Conservation (phyloP, 805 yeast genomes). For the Candida caryicola region DNA sequence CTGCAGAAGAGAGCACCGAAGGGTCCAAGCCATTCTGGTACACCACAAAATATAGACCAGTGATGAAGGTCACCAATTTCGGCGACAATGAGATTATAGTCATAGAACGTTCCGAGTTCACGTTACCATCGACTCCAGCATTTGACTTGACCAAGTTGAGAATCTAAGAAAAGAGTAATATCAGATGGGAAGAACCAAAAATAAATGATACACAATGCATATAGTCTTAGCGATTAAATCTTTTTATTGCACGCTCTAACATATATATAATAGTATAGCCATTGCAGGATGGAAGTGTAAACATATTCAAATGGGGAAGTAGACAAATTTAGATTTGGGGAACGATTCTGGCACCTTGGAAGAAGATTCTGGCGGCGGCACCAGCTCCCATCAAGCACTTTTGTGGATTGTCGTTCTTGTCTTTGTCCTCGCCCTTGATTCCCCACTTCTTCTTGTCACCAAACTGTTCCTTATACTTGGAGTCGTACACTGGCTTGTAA, state of each 20-base stretch:
- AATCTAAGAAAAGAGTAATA: constrained; percentile 26
- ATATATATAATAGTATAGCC: too few relatives aligned
- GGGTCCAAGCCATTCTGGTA: constrained; percentile 59
- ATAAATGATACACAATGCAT: not conserved
- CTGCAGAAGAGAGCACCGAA: constrained; percentile 31
- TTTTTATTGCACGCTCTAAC: not conserved
- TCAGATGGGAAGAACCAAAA: not conserved
- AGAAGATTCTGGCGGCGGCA: constrained; percentile 66
- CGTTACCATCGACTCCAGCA: constrained; percentile 58
- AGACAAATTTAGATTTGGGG: constrained; percentile 26
- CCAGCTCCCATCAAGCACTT: constrained; percentile 62
- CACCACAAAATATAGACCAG: constrained; percentile 70
- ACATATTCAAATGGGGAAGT: not conserved
- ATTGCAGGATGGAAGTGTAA: not conserved
- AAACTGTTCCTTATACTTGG: constrained; percentile 48
- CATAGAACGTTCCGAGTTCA: constrained; percentile 70
- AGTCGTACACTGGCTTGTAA: constrained; percentile 47
- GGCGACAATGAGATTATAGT: constrained; percentile 59
- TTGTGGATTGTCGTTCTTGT: constrained; percentile 40
- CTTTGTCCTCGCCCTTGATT: constrained; percentile 52
- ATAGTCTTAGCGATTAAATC: not conserved
- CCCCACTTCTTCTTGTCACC: constrained; percentile 53
- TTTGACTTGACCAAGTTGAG: constrained; percentile 58
- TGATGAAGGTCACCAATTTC: constrained; percentile 59
- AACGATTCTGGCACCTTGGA: constrained; percentile 61